Base-by-base conservation (phyloP, 164 flowering plant genomes). In the Malania oleifera region DNA sequence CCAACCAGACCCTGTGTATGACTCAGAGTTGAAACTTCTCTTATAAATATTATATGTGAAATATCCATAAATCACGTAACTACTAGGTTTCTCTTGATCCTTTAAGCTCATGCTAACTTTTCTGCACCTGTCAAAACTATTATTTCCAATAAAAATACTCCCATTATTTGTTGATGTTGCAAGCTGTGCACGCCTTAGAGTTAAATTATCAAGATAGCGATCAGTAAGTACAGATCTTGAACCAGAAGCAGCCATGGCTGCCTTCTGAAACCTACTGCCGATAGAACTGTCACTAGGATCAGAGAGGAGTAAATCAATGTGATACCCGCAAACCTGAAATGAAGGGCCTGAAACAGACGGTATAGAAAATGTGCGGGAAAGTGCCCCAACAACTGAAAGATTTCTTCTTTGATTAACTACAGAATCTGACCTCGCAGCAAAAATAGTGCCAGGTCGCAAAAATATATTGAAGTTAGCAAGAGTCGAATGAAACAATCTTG, bases 291-390 rank as follows among this genome's bases (percentile, higher is more conserved):
- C 58, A 51, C 47, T n/a, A 14, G 76, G 50, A 13, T 69, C 74
- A 14, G 68, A 70, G 40, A 80, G 58, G 3, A 63, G 60, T 24
- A 68, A 71, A 70, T 81, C 81, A 37, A 79, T 52, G 59, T 86
- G 91, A 74, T 89, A 82, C 24, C 76, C 84, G 67, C 92, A 89
- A 34, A 68, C 77, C 70, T 83, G 87, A 65, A 77, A 77, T 37
- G 92, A 62, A 56, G 87, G 91, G 29, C 92, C 87, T 27, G 95
- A 83, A 15, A 86, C 86, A 22, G 95, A 91, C 23, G 96, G 98
- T 47, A 71, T 68, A 19, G 92, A 82, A 65, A 89, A 59, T 41
- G 89, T 69, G 7, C 98, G 81, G 23, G 91, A 89, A 52, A 85
- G 63, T 22, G 84, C 78, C 60, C 85, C 96, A 73, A 82, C 75